Evolutionary conservation across 2,329 filamentous ascomycete genomes (phyloP).

Genomic region (Aspergillus sp.): DNA sequence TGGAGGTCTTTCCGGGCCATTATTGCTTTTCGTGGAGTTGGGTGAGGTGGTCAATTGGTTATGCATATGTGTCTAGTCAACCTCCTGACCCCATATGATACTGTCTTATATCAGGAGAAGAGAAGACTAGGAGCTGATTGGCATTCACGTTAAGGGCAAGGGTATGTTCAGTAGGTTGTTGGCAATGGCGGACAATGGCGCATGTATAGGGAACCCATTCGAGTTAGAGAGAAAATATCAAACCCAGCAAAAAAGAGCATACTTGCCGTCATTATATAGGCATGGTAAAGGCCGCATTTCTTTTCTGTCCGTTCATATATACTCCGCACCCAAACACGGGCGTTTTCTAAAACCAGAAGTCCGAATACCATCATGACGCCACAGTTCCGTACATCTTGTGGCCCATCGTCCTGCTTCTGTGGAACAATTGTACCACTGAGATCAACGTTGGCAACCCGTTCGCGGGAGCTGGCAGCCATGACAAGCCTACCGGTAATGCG

Average conservation of each 20-base stretch:
- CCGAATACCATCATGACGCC: not conserved
- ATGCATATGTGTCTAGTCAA: not conserved
- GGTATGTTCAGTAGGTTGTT: not conserved
- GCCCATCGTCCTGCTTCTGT: not conserved
- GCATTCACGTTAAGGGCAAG: not conserved
- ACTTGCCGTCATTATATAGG: not conserved
- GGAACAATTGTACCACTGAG: not conserved
- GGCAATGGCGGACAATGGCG: not conserved
- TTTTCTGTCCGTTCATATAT: not conserved
- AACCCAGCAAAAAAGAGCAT: not conserved
- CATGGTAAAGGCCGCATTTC: no score
- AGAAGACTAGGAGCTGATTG: not conserved
- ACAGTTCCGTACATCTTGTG: not conserved
- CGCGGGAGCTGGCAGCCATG: not conserved
- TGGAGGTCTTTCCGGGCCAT: not conserved
- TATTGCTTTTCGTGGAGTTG: not conserved
- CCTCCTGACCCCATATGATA: not conserved
- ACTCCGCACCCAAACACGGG: not conserved
- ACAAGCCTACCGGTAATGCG: not conserved
- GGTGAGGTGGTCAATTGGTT: not conserved
- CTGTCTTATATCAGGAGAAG: not conserved
- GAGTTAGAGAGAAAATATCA: not conserved
- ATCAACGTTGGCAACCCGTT: not conserved
- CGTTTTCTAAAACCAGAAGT: not conserved
- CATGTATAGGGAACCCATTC: not conserved